phyloP scores from a whole-genome alignment of 2,329 filamentous ascomycete genomes.

The Fusarium hostae region DNA sequence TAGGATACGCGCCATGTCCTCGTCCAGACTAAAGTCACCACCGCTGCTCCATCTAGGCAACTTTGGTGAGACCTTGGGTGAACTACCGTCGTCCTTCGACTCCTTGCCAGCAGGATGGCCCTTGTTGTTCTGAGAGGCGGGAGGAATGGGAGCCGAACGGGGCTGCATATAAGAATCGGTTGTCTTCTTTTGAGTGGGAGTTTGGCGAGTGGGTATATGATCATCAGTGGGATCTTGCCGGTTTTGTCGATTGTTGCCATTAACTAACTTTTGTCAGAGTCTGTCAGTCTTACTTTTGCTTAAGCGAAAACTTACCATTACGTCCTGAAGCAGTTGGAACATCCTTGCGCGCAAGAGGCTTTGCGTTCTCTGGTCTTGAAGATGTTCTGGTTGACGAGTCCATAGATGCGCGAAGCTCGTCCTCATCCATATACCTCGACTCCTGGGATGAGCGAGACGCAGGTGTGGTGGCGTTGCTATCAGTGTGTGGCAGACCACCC shows the following conservation, averaged over 20 bases:
- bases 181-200: constrained; percentile 39
- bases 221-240: constrained; percentile 41
- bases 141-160: constrained; percentile 65
- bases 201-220: constrained; percentile 35
- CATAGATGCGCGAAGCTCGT: constrained; percentile 57
- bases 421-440: constrained; percentile 66
- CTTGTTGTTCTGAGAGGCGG: constrained; percentile 43
- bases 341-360: constrained; percentile 73
- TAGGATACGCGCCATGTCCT: constrained; percentile 92
- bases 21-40: constrained; percentile 92
- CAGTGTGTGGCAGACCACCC: constrained; percentile 46
- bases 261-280: constrained; percentile 39
- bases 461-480: constrained; percentile 50
- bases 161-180: constrained; percentile 69
- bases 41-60: constrained; percentile 80
- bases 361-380: constrained; percentile 54
- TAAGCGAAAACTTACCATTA: constrained; percentile 53
- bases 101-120: constrained; percentile 58
- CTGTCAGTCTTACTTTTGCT: not conserved
- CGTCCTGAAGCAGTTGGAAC: constrained; percentile 56
- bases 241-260: constrained; percentile 42
- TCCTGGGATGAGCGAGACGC: constrained; percentile 68
- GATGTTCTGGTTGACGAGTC: constrained; percentile 55
- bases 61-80: constrained; percentile 69
- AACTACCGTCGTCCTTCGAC: constrained; percentile 55